Evolutionary conservation across 2,329 filamentous ascomycete genomes (phyloP).

Genomic region (Lecanosticta acicola): DNA sequence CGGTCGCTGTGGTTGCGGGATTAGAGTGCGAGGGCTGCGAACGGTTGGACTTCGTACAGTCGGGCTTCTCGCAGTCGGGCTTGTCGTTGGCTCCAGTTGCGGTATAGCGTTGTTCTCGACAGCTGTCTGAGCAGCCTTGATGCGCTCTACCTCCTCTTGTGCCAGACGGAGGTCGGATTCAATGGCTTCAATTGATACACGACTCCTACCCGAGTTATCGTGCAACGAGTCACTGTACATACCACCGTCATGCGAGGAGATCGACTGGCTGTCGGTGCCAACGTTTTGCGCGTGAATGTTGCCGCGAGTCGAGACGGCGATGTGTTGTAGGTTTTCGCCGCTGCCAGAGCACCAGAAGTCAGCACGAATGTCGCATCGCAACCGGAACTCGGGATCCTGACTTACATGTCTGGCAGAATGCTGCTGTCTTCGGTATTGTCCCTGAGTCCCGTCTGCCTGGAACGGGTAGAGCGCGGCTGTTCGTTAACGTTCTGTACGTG

Average conservation of each 20-base stretch:
- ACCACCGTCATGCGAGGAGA: slow-evolving; percentile 4
- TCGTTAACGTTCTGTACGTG: slow-evolving; percentile 53
- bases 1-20: slow-evolving; percentile 3
- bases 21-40: not conserved
- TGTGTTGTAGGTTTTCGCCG: slow-evolving; percentile 18
- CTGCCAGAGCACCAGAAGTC: slow-evolving; percentile 13
- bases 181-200: slow-evolving; percentile 1
- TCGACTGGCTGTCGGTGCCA: slow-evolving; percentile 10
- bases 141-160: slow-evolving; percentile 1
- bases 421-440: slow-evolving; percentile 19
- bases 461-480: not conserved
- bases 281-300: slow-evolving; percentile 11
- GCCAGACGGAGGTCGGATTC: not conserved
- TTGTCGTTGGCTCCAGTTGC: slow-evolving; percentile 2
- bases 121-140: not conserved
- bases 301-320: slow-evolving; percentile 13
- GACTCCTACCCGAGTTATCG: slow-evolving; percentile 4
- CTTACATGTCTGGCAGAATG: slow-evolving; percentile 19
- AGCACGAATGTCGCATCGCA: not conserved
- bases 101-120: not conserved
- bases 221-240: slow-evolving; percentile 1
- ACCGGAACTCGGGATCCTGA: too few relatives aligned
- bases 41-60: slow-evolving; percentile 1
- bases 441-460: slow-evolving; percentile 6
- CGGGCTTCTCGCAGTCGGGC: too few relatives aligned